Conservation (phyloP, 768 basidiomycete genomes). For the Termitomyces sp. region DNA sequence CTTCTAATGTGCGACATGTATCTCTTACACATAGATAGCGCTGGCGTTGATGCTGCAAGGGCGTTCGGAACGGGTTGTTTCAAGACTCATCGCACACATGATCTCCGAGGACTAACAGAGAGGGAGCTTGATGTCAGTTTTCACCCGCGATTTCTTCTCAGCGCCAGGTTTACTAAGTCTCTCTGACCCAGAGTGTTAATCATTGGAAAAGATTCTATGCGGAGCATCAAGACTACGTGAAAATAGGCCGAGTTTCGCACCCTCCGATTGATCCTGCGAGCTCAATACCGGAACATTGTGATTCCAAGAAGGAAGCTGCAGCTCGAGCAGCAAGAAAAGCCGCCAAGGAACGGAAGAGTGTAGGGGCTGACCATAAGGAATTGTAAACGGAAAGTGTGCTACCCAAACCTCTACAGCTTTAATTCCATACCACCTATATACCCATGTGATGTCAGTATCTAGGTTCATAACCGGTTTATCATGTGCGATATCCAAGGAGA, state of each 20-base stretch:
- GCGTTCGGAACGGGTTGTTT: conserved; percentile 96
- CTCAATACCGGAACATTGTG: conserved; percentile 72
- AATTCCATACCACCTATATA: not conserved
- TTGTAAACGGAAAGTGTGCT: conserved; percentile 17
- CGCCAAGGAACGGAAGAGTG: conserved; percentile 17
- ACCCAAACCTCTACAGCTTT: not conserved
- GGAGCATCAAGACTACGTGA: conserved; percentile 72
- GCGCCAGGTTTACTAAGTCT: not conserved
- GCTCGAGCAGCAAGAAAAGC: conserved; percentile 23
- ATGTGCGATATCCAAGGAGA: not conserved
- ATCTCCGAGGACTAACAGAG: conserved; percentile 75
- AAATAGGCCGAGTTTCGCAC: conserved; percentile 73
- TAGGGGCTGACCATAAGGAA: conserved; percentile 28
- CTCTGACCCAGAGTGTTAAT: conserved; percentile 49
- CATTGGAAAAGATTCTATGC: conserved; percentile 92
- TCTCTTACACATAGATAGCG: conserved; percentile 31
- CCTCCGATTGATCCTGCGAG: conserved; percentile 69
- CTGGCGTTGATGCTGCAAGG: conserved; percentile 85
- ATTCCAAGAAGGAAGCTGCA: conserved; percentile 48
- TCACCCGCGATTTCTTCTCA: not conserved
- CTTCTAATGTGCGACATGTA: conserved; percentile 8
- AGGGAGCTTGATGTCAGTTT: conserved; percentile 61
- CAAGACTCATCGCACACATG: conserved; percentile 84
- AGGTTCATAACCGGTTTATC: no score
- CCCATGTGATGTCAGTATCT: not conserved